These are phyloP conservation scores for Heliamphora exappendiculata DNA, from an alignment of 148 eudicot species.

Conservation along the genomic window DNA sequence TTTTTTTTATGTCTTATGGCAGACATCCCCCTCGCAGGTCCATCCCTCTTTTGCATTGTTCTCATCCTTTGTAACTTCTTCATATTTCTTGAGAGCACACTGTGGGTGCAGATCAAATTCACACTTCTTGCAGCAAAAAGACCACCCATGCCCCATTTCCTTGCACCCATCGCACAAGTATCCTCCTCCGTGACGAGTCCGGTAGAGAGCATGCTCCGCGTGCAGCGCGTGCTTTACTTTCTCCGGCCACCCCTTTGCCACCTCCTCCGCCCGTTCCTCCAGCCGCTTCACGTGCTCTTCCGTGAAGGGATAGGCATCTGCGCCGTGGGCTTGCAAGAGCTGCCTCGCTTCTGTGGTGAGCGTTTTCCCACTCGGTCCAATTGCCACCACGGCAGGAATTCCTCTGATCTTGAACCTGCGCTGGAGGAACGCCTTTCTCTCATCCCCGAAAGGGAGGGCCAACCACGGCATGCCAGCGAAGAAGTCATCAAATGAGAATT, in stretches of 20 bases:
- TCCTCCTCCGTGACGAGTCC: not conserved
- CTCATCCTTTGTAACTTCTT: constrained; percentile 3
- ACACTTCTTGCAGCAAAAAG: constrained; percentile 4
- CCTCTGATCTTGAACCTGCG: constrained; percentile 39
- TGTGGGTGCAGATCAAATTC: constrained; percentile 22
- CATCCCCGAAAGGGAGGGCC: constrained; percentile 53
- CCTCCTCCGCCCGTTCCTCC: constrained; percentile 24
- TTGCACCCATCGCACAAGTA: not conserved
- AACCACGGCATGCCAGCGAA: constrained; percentile 51
- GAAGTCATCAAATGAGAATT: constrained; percentile 34
- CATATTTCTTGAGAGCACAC: constrained; percentile 22
- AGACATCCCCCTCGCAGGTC: constrained; percentile 43
- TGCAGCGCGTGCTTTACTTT: constrained; percentile 4
- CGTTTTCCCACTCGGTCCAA: constrained; percentile 39
- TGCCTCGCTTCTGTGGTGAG: constrained; percentile 28
- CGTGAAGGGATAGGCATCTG: constrained; percentile 54
- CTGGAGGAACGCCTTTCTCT: constrained; percentile 31
- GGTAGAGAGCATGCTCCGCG: not conserved
- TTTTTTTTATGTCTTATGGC: constrained; percentile 29
- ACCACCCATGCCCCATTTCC: constrained; percentile 9
- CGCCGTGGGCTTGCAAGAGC: constrained; percentile 32
- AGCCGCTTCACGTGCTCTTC: constrained; percentile 32
- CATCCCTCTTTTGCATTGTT: constrained; percentile 32
- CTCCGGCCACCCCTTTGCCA: constrained; percentile 30
- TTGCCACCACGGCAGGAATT: constrained; percentile 45